Percentiles rank a stretch among this genome's conserved stretches.
Evolutionary conservation across 768 basidiomycete genomes (phyloP).

Genomic region (Pulveroboletus sp.): DNA sequence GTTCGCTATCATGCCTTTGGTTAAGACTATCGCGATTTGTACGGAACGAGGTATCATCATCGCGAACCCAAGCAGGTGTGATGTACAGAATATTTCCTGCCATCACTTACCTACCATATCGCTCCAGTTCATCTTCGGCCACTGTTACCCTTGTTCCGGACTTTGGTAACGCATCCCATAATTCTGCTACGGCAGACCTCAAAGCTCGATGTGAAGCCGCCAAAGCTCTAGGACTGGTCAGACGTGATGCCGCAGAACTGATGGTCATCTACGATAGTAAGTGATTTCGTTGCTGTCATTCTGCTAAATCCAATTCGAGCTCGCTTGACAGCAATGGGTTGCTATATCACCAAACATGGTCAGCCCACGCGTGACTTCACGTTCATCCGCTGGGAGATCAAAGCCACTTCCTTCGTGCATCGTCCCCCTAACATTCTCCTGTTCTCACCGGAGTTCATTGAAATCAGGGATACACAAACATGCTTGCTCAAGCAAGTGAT

Average conservation of each 20-base stretch:
- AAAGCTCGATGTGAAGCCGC: slow-evolving; percentile 54
- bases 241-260: slow-evolving; percentile 49
- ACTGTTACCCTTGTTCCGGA: slow-evolving; percentile 54
- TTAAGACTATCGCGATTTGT: slow-evolving; percentile 61
- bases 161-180: slow-evolving; percentile 38
- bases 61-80: slow-evolving; percentile 64
- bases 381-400: slow-evolving; percentile 77
- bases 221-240: slow-evolving; percentile 65
- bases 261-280: slow-evolving; percentile 73
- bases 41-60: slow-evolving; percentile 62
- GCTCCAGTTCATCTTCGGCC: slow-evolving; percentile 38
- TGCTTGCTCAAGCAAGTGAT: slow-evolving; percentile 80
- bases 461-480: slow-evolving; percentile 60
- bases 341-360: slow-evolving; percentile 70
- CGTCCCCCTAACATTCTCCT: slow-evolving; percentile 64
- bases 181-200: slow-evolving; percentile 43
- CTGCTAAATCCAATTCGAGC: not conserved
- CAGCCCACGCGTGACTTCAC: slow-evolving; percentile 53
- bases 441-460: slow-evolving; percentile 70
- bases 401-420: slow-evolving; percentile 55
- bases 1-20: slow-evolving; percentile 52
- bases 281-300: slow-evolving; percentile 17
- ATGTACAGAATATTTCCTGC: not conserved
- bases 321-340: slow-evolving; percentile 57
- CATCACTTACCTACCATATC: not conserved